A percentile compares a stretch with the other conserved stretches of the same genome.
These are phyloP conservation scores for Heracleum sosnowskyi DNA, from an alignment of 129 eudicot species.

Conservation along the genomic window DNA sequence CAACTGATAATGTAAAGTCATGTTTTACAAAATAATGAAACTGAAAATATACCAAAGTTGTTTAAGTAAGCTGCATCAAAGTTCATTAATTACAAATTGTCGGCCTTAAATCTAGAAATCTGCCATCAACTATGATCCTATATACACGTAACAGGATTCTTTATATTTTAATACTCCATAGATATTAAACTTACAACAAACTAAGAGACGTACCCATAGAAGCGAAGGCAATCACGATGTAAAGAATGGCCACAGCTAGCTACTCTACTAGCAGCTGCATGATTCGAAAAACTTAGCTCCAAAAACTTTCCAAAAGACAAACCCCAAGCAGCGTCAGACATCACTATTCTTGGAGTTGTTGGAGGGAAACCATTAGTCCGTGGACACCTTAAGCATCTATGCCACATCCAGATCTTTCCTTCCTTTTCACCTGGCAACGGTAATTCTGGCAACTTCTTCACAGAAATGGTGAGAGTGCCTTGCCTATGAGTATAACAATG, in stretches of 20 bases:
- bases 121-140: background rate
- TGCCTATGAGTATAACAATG: conserved; percentile 96
- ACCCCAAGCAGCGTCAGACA: conserved; percentile 99
- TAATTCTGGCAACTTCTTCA: conserved; percentile 80
- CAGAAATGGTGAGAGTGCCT: conserved; percentile 95
- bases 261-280: conserved; percentile 97
- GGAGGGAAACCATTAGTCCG: conserved; percentile 85
- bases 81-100: background rate
- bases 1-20: background rate
- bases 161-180: background rate
- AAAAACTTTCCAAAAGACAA: conserved; percentile 93
- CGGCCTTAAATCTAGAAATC: background rate
- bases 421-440: conserved; percentile 82
- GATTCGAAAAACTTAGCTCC: conserved; percentile 96
- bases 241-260: conserved; percentile 99
- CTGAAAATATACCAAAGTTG: background rate
- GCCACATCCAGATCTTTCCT: conserved; percentile 99
- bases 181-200: background rate
- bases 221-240: conserved; percentile 93
- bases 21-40: background rate
- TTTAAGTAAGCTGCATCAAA: background rate
- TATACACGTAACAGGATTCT: background rate
- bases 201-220: conserved; percentile 63
- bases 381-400: conserved; percentile 91
- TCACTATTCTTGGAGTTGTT: conserved; percentile 81